A percentile compares a stretch with the other conserved stretches of the same genome.
phyloP scores from a whole-genome alignment of 2,329 filamentous ascomycete genomes.

The Alternaria gansuensis region DNA sequence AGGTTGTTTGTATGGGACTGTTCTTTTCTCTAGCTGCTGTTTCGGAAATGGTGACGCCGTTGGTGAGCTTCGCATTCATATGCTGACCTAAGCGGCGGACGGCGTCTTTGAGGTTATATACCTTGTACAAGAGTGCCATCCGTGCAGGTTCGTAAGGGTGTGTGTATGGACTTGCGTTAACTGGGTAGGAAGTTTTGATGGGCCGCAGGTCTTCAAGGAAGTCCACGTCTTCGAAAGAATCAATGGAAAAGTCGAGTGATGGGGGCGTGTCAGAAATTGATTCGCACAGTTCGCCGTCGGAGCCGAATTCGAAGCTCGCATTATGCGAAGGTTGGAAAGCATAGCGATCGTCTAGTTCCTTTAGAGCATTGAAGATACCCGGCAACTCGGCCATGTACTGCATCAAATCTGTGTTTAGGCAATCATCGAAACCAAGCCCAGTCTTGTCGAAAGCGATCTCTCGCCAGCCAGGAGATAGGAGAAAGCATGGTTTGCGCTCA shows the following conservation, averaged over 20 bases:
- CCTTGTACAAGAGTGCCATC: slow-evolving; percentile 33
- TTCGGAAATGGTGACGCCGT: slow-evolving; percentile 35
- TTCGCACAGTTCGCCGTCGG: slow-evolving; percentile 8
- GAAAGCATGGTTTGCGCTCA: slow-evolving; percentile 43
- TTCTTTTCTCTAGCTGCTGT: slow-evolving; percentile 28
- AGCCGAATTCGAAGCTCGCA: slow-evolving; percentile 14
- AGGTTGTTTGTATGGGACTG: slow-evolving; percentile 36
- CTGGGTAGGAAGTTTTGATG: slow-evolving; percentile 14
- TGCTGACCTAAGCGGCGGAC: slow-evolving; percentile 32
- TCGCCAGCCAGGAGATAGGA: slow-evolving; percentile 43
- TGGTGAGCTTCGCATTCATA: slow-evolving; percentile 34
- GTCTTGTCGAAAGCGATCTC: slow-evolving; percentile 47
- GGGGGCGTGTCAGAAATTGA: slow-evolving; percentile 28
- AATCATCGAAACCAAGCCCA: slow-evolving; percentile 38
- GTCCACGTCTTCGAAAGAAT: slow-evolving; percentile 26
- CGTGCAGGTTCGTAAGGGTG: slow-evolving; percentile 19
- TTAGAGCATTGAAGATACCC: slow-evolving; percentile 39
- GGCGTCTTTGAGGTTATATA: slow-evolving; percentile 37
- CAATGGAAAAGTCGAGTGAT: slow-evolving; percentile 34
- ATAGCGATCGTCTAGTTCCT: slow-evolving; percentile 26
- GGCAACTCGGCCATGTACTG: slow-evolving; percentile 42
- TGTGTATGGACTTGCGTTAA: not conserved
- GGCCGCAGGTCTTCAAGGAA: slow-evolving; percentile 24
- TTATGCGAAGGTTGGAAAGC: slow-evolving; percentile 7
- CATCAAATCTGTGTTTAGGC: slow-evolving; percentile 41